Percentiles rank a stretch among this genome's conserved stretches.
Conservation (phyloP, 1,284 basidiomycete species). For the Caloboletus firmus region DNA sequence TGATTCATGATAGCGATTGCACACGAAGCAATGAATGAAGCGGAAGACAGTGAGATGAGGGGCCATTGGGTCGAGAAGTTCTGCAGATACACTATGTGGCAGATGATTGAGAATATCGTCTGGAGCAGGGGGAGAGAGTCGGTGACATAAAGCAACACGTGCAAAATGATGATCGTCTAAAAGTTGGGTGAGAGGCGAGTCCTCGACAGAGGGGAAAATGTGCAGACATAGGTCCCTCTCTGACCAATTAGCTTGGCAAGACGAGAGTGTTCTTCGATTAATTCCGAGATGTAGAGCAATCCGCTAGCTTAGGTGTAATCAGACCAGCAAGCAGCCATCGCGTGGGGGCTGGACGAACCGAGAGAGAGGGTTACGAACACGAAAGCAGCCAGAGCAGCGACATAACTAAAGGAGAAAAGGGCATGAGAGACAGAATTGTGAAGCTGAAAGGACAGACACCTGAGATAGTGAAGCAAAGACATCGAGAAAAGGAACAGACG, state of each 20-base stretch:
- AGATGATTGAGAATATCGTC: conserved; percentile 75
- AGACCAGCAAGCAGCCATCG: conserved; percentile 4
- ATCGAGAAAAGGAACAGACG: conserved; percentile 1
- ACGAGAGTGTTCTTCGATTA: conserved; percentile 90
- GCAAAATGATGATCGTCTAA: conserved; percentile 76
- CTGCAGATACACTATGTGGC: conserved; percentile 85
- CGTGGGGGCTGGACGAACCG: conserved; percentile 44
- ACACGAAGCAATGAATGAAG: conserved; percentile 82
- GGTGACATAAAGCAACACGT: conserved; percentile 73
- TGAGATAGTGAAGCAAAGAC: conserved; percentile 47
- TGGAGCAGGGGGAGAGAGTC: conserved; percentile 78
- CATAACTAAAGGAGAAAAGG: conserved; percentile 48
- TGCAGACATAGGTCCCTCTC: conserved; percentile 80
- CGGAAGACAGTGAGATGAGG: conserved; percentile 82
- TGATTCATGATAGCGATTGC: conserved; percentile 82
- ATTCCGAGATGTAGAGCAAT: conserved; percentile 86
- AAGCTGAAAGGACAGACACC: conserved; percentile 34
- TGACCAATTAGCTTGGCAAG: conserved; percentile 79
- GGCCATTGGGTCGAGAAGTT: conserved; percentile 91
- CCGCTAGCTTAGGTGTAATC: conserved; percentile 70
- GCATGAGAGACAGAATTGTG: background rate
- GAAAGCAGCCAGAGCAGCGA: conserved; percentile 67
- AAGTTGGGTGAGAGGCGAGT: conserved; percentile 8
- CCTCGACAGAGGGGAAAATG: background rate
- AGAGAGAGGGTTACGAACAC: conserved; percentile 79